A percentile compares a stretch with the other conserved stretches of the same genome.
Conservation (phyloP, 352 stramenopile species). For the Saprolegnia diclina region DNA sequence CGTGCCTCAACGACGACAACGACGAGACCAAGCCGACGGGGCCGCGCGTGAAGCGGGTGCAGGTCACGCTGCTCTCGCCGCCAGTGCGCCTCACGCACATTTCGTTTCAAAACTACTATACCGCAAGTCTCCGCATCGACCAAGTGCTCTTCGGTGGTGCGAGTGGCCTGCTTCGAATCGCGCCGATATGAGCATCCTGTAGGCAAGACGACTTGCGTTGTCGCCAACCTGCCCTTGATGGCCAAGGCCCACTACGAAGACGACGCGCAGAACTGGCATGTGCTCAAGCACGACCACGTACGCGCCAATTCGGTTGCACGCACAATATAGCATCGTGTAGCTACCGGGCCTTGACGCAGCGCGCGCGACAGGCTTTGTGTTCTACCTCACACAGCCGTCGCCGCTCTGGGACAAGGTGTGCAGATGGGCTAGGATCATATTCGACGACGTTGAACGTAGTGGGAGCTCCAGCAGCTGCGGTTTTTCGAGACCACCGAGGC, state of each 20-base stretch:
- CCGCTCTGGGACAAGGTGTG: conserved; percentile 42
- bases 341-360: conserved; percentile 33
- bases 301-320: neutral
- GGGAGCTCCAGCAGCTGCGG: conserved; percentile 16
- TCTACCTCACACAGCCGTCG: conserved; percentile 59
- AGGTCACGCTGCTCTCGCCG: neutral
- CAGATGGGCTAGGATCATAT: neutral
- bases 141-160: neutral
- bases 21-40: no score
- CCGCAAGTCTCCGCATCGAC: conserved; percentile 43
- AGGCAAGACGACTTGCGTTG: conserved; percentile 33
- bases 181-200: neutral
- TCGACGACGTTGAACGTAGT: conserved; percentile 1
- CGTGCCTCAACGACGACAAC: neutral
- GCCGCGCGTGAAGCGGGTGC: neutral
- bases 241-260: conserved; percentile 52
- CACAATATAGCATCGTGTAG: neutral
- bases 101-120: conserved; percentile 65
- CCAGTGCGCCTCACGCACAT: conserved; percentile 1
- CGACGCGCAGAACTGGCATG: conserved; percentile 64
- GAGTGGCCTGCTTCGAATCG: neutral
- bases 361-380: conserved; percentile 38
- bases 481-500: conserved; percentile 16
- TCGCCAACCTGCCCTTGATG: conserved; percentile 48
- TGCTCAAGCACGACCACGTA: conserved; percentile 51